Conservation (phyloP, 169 alveolate species). For the Eimeria acervulina region DNA sequence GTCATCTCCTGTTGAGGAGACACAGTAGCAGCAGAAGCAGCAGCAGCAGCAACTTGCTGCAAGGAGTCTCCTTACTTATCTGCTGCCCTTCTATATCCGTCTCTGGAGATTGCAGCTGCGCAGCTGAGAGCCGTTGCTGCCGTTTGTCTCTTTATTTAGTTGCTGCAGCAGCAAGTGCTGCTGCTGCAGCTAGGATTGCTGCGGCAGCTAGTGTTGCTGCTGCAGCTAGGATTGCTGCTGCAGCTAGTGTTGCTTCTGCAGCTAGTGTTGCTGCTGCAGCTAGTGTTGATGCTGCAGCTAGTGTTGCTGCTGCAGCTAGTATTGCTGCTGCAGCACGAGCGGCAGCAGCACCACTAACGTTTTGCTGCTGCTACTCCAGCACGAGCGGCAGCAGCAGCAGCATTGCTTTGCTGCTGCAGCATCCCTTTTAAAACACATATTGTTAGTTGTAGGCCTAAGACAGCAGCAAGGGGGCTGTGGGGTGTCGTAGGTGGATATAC, state of each 20-base stretch:
- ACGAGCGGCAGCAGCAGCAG: conserved; percentile 6
- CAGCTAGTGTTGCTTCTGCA: not conserved
- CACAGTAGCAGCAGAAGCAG: conserved; percentile 2
- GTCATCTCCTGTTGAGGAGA: no score
- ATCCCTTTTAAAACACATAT: no score
- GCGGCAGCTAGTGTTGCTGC: not conserved
- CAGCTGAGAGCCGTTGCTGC: not conserved
- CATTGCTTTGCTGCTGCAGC: not conserved
- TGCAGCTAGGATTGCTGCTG: not conserved
- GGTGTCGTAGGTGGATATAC: no score
- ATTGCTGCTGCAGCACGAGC: not conserved
- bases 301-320: not conserved
- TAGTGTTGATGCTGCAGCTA: not conserved
- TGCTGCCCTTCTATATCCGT: no score
- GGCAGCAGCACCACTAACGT: not conserved
- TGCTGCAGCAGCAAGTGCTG: conserved; percentile 29
- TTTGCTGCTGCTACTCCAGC: not conserved
- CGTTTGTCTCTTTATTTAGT: not conserved
- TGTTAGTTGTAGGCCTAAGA: no score
- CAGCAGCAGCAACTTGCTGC: not conserved
- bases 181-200: not conserved
- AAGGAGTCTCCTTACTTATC: no score
- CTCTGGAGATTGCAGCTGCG: not conserved
- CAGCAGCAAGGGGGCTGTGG: no score
- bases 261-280: not conserved